These are phyloP conservation scores for Daldinia grandis DNA, from an alignment of 495 filamentous ascomycete species.

Conservation along the genomic window DNA sequence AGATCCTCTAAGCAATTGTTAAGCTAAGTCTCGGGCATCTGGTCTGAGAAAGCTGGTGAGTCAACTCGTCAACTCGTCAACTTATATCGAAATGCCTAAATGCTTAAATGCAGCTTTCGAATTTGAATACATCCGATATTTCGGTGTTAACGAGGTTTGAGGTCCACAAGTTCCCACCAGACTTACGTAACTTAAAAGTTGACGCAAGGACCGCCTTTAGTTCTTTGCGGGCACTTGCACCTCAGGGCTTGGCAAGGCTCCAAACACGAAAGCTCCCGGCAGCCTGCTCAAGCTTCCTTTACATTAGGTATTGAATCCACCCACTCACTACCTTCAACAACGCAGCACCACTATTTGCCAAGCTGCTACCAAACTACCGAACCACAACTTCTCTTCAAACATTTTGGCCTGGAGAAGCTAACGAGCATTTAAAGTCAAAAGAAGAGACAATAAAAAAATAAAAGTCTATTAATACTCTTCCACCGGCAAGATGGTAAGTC, in stretches of 20 bases:
- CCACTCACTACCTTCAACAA: conserved; percentile 4
- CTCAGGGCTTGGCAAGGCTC: conserved; percentile 43
- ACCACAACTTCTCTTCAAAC: not conserved
- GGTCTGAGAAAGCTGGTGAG: conserved; percentile 7
- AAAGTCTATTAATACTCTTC: conserved; percentile 16
- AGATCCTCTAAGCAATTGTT: not conserved
- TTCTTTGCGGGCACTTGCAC: conserved; percentile 12
- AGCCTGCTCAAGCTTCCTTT: conserved; percentile 47
- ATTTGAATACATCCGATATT: conserved; percentile 21
- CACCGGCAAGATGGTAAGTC: conserved; percentile 59
- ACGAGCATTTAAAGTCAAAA: not conserved
- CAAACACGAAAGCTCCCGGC: conserved; percentile 56
- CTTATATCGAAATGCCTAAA: not conserved
- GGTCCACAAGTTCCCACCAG: conserved; percentile 19
- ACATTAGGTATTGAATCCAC: not conserved
- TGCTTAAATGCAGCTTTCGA: not conserved
- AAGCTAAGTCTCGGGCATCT: conserved; percentile 7
- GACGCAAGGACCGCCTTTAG: conserved; percentile 25
- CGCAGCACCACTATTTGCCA: conserved; percentile 4
- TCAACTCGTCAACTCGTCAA: conserved; percentile 15
- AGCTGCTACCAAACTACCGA: not conserved
- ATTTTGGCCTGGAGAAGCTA: not conserved
- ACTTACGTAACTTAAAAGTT: conserved; percentile 19
- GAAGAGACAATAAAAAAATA: conserved; percentile 10
- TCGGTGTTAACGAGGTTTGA: conserved; percentile 28